Evolutionary conservation across 352 stramenopile genomes (phyloP).

Genomic region (Phytophthora hybrid): DNA sequence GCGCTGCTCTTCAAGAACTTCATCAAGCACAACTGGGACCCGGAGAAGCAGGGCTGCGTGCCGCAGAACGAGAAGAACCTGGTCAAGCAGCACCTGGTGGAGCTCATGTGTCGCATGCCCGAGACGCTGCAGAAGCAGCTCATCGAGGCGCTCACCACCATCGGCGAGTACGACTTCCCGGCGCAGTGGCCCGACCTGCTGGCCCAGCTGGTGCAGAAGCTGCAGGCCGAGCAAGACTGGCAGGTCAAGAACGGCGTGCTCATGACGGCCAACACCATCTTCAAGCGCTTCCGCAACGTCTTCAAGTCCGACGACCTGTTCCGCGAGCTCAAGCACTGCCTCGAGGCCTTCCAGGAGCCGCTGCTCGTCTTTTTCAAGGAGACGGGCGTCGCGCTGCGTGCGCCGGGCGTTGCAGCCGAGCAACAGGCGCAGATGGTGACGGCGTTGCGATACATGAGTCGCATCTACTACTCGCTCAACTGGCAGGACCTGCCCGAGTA

Average conservation of each 20-base stretch:
- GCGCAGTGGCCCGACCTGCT: conserved; percentile 96
- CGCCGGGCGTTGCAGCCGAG: conserved; percentile 43
- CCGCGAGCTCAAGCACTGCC: conserved; percentile 95
- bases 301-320: conserved; percentile 97
- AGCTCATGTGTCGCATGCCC: conserved; percentile 98
- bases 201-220: conserved; percentile 93
- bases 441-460: conserved; percentile 92
- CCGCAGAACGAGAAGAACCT: conserved; percentile 87
- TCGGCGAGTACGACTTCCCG: conserved; percentile 98
- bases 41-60: conserved; percentile 84
- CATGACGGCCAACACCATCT: conserved; percentile 98
- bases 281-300: conserved; percentile 97
- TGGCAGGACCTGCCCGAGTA: conserved; percentile 99
- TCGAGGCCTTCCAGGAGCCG: conserved; percentile 92
- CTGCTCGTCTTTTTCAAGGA: conserved; percentile 84
- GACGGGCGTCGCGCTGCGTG: conserved; percentile 60
- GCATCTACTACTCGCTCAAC: conserved; percentile 99
- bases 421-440: conserved; percentile 80
- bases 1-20: conserved; percentile 98
- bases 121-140: conserved; percentile 95
- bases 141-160: conserved; percentile 96
- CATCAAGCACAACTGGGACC: conserved; percentile 98
- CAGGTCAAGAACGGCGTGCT: conserved; percentile 96
- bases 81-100: conserved; percentile 99
- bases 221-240: conserved; percentile 91